phyloP scores from a whole-genome alignment of 164 flowering plant species.

The Aristolochia fimbriata region DNA sequence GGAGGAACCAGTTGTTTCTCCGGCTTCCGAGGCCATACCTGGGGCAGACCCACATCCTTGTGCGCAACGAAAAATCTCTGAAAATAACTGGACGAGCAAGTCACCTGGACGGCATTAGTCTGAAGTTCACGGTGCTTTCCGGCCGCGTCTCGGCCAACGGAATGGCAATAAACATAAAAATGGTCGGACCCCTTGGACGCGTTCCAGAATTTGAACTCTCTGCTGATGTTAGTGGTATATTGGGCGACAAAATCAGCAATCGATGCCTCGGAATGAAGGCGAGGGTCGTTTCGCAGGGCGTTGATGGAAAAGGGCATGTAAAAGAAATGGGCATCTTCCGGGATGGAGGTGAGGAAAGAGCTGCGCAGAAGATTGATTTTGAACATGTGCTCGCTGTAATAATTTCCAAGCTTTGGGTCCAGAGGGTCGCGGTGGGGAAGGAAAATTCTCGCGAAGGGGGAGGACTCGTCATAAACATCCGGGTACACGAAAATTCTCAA shows the following conservation, averaged over 20 bases:
- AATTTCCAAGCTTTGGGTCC: constrained; percentile 38
- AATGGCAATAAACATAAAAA: constrained; percentile 45
- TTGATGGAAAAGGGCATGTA: constrained; percentile 53
- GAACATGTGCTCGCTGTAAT: constrained; percentile 54
- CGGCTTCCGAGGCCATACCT: constrained; percentile 44
- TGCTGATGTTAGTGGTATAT: constrained; percentile 25
- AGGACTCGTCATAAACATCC: constrained; percentile 9
- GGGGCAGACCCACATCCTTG: constrained; percentile 44
- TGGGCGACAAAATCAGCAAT: constrained; percentile 33
- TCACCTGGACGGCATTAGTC: constrained; percentile 43
- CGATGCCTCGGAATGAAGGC: constrained; percentile 26
- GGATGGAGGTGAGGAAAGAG: constrained; percentile 22
- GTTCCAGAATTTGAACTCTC: constrained; percentile 36
- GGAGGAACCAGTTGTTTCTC: constrained; percentile 25
- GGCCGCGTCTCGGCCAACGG: constrained; percentile 41
- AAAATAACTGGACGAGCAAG: constrained; percentile 53
- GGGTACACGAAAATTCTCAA: constrained; percentile 47
- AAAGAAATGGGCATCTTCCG: constrained; percentile 37
- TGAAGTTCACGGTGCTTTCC: constrained; percentile 25
- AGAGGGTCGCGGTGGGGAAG: constrained; percentile 31
- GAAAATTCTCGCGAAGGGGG: constrained; percentile 25
- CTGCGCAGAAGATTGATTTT: constrained; percentile 36
- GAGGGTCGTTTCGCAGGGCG: constrained; percentile 29
- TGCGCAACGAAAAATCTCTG: constrained; percentile 35
- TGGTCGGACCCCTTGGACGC: constrained; percentile 48